phyloP scores from a whole-genome alignment of 345 rosid genomes.

The Schrenkiella parvula region DNA sequence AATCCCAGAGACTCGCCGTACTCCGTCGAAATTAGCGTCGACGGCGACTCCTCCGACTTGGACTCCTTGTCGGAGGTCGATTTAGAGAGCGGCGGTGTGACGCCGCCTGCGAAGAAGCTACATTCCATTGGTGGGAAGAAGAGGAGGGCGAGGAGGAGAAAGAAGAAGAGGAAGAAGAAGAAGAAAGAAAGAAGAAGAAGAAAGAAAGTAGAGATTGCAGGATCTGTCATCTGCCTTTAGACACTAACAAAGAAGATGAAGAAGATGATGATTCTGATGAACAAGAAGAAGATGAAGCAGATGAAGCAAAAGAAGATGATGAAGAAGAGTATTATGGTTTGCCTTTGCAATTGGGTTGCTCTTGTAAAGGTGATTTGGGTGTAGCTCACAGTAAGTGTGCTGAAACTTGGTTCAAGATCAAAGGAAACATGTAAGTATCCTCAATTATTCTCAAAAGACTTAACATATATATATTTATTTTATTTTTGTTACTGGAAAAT shows the following conservation, averaged over 20 bases:
- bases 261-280: slow-evolving; percentile 25
- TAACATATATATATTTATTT: background rate
- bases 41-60: slow-evolving; percentile 35
- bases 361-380: slow-evolving; percentile 55
- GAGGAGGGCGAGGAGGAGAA: slow-evolving; percentile 20
- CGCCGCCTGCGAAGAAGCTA: slow-evolving; percentile 32
- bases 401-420: slow-evolving; percentile 67
- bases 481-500: background rate
- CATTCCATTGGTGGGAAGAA: slow-evolving; percentile 35
- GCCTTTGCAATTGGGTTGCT: slow-evolving; percentile 51
- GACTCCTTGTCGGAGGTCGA: slow-evolving; percentile 48
- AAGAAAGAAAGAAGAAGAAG: slow-evolving; percentile 16
- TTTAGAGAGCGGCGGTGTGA: slow-evolving; percentile 45
- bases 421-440: slow-evolving; percentile 48
- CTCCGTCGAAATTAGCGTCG: slow-evolving; percentile 44
- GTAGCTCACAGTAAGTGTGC: slow-evolving; percentile 58
- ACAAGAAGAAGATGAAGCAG: background rate
- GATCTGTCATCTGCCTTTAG: slow-evolving; percentile 64
- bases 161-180: slow-evolving; percentile 21
- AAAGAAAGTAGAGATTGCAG: slow-evolving; percentile 50
- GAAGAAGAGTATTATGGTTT: slow-evolving; percentile 38
- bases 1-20: slow-evolving; percentile 29
- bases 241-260: slow-evolving; percentile 24
- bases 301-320: slow-evolving; percentile 11
- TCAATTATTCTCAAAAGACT: background rate